Evolutionary conservation across 176 grass and related monocot genomes (phyloP), one percentile per base, ranked within the genome.

Genomic region (Carex parvula): DNA sequence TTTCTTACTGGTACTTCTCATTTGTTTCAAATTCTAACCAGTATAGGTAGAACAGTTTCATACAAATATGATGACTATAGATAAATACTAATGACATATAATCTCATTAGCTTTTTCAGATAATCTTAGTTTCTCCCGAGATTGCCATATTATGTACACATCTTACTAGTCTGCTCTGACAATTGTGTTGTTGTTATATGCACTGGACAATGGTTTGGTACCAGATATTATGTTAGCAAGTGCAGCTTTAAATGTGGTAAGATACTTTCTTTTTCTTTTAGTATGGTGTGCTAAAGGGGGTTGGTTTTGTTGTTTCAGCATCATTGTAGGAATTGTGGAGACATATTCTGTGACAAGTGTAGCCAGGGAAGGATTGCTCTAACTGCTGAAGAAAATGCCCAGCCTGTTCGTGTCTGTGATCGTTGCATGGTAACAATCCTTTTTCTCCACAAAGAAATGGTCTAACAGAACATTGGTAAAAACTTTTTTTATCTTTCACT

Each of bases 321-420:
- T 87, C 96, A 99, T 83, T 99, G 96, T 87, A 88, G 96, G 87
- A 99, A 99, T 57, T 99, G 96, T 90, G 96, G 96, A 64, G 96
- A 99, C 70, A 92, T 99, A 81, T 99, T 95, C 63, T 95, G 96
- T 88, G 96, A 99, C 85, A 99, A 99, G 88, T 99, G 96, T 75
- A 95, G 86, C 46, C 91, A 95, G 71, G 96, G 93, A 86, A 94
- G 96, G 91, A 95, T 89, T 84, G 83, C 91, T 84, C 90, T 99
- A 70, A 99, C 93, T 70, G 86, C 93, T 44, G 96, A 99, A 20
- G 93, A 95, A 70, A 96, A 92, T 94, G 93, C 93, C 84, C 89
- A 88, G 46, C 91, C 83, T 83, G 96, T 99, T 86, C 91, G 96
- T 84, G 96, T 99, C 81, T 99, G 96, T 84, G 96, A 99, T 92